A percentile compares a stretch with the other conserved stretches of the same genome.
phyloP scores from a whole-genome alignment of 2,329 filamentous ascomycete species.

The Pseudopyricularia javanii region DNA sequence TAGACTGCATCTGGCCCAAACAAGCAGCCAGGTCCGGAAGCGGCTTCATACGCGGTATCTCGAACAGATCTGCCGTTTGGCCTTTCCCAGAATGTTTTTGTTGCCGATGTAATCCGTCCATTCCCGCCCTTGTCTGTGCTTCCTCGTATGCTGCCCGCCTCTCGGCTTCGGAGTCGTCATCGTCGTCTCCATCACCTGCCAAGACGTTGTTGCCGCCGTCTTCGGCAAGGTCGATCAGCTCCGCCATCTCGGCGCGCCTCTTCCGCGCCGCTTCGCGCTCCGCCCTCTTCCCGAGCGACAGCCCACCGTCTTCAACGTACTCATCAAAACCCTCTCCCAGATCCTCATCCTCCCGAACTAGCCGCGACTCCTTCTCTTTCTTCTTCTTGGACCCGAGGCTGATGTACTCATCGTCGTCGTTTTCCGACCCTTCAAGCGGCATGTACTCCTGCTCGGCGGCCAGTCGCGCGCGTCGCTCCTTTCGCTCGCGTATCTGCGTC shows the following conservation, averaged over 20 bases:
- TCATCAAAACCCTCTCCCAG: constrained; percentile 88
- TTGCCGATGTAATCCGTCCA: constrained; percentile 53
- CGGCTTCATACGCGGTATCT: constrained; percentile 58
- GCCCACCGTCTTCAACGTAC: constrained; percentile 72
- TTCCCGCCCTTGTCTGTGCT: constrained; percentile 75
- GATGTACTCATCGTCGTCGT: constrained; percentile 20
- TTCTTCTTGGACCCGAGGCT: constrained; percentile 26
- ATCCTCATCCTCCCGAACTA: constrained; percentile 81
- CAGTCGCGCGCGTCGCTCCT: constrained; percentile 71
- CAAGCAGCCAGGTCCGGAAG: constrained; percentile 62
- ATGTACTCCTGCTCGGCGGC: constrained; percentile 59
- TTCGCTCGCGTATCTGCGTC: constrained; percentile 80
- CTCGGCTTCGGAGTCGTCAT: constrained; percentile 61
- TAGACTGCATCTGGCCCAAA: constrained; percentile 48
- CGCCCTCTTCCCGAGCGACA: constrained; percentile 67
- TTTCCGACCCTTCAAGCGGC: constrained; percentile 47
- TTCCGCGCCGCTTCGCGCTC: constrained; percentile 57
- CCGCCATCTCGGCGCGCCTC: constrained; percentile 67
- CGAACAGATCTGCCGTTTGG: neutral
- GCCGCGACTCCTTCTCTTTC: constrained; percentile 58
- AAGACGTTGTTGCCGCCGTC: constrained; percentile 46
- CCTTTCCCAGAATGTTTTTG: constrained; percentile 19
- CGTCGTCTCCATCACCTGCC: constrained; percentile 45
- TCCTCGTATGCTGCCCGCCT: constrained; percentile 75
- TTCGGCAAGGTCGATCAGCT: constrained; percentile 72